These are phyloP conservation scores for Monilinia polystroma DNA, from an alignment of 2,329 filamentous ascomycete genomes.

Conservation along the genomic window DNA sequence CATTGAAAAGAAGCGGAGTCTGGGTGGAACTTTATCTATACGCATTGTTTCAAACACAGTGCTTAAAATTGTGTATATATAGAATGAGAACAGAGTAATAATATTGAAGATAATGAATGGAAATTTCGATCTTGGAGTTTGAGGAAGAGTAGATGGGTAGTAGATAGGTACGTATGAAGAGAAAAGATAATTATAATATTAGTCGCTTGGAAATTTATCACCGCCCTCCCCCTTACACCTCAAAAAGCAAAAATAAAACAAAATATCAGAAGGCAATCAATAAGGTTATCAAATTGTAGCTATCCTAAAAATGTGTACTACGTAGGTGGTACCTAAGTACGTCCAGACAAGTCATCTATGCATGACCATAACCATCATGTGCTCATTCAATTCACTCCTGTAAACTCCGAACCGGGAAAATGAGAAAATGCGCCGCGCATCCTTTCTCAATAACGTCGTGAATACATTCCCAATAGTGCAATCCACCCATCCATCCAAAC, in stretches of 20 bases:
- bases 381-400: background rate
- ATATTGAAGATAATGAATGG: background rate
- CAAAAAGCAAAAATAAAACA: too few relatives aligned
- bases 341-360: background rate
- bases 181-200: too few relatives aligned
- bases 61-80: too few relatives aligned
- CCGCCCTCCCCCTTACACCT: too few relatives aligned
- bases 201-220: too few relatives aligned
- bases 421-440: background rate
- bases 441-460: background rate
- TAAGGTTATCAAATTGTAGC: constrained; percentile 21
- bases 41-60: too few relatives aligned
- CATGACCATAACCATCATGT: background rate
- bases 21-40: background rate
- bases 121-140: background rate
- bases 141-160: constrained; percentile 29
- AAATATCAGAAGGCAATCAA: background rate
- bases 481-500: background rate
- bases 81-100: background rate
- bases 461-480: background rate
- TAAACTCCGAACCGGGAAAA: background rate
- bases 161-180: too few relatives aligned
- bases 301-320: constrained; percentile 18
- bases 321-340: background rate
- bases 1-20: too few relatives aligned